Evolutionary conservation across 1,284 basidiomycete genomes (phyloP).

Genomic region (Ceratobasidium sp.): DNA sequence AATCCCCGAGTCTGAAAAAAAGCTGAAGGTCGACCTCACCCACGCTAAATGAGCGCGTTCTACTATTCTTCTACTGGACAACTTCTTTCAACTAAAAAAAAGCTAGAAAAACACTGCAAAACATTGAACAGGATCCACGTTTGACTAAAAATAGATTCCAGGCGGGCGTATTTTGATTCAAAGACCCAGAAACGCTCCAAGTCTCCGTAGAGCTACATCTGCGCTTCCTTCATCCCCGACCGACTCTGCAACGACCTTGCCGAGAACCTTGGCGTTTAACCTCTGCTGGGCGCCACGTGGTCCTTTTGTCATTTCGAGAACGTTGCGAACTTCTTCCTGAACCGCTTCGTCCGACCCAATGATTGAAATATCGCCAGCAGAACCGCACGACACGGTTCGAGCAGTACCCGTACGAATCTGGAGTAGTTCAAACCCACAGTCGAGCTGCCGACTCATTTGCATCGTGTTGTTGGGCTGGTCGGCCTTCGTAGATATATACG

Average conservation of each 20-base stretch:
- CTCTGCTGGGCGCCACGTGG: background rate
- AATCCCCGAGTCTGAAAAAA: no score
- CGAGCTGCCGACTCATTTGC: constrained; percentile 1
- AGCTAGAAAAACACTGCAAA: no score
- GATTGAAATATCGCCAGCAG: background rate
- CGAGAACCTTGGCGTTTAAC: background rate
- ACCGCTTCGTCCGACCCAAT: background rate
- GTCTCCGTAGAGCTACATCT: background rate
- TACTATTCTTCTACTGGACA: no score
- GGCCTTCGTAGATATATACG: no score
- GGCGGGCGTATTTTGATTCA: no score
- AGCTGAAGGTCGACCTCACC: no score
- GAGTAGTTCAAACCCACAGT: constrained; percentile 18
- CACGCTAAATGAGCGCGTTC: no score
- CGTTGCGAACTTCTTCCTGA: background rate
- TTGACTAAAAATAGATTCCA: no score
- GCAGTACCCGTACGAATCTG: constrained; percentile 16
- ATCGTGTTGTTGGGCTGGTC: constrained; percentile 30
- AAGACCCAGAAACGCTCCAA: background rate
- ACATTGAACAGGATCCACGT: no score
- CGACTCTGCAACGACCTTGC: background rate
- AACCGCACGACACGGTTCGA: background rate
- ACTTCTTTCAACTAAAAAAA: no score
- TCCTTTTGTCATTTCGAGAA: background rate
- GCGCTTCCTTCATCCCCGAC: constrained; percentile 9